A percentile compares a stretch with the other conserved stretches of the same genome.
Conservation (phyloP, 2,329 filamentous ascomycete genomes). For the Diaporthe capsici region DNA sequence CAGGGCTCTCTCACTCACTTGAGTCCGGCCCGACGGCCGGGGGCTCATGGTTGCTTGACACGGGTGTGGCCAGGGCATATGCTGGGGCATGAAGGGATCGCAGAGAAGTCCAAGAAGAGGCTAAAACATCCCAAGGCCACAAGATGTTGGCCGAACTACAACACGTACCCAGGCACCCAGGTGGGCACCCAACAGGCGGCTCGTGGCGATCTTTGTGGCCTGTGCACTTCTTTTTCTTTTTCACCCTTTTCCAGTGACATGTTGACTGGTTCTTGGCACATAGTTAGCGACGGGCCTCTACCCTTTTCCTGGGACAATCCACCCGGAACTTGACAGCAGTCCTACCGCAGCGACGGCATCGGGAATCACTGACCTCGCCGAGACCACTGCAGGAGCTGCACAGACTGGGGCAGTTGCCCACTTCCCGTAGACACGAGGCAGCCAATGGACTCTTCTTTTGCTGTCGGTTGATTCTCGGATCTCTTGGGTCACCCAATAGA, state of each 20-base stretch:
- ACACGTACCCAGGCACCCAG: not conserved
- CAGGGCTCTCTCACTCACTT: conserved; percentile 27
- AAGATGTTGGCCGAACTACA: not conserved
- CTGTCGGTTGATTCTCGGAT: conserved; percentile 7
- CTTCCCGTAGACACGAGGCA: conserved; percentile 5
- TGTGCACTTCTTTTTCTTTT: not conserved
- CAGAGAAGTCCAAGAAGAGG: conserved; percentile 20
- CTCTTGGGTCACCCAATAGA: not conserved
- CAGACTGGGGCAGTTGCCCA: conserved; percentile 17
- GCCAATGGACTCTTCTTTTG: not conserved
- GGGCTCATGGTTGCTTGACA: conserved; percentile 13
- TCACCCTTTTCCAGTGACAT: not conserved
- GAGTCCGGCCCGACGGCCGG: conserved; percentile 24
- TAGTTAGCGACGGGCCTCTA: not conserved
- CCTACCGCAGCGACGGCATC: not conserved
- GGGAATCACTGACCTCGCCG: conserved; percentile 22
- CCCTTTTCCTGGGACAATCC: not conserved
- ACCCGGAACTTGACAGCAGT: not conserved
- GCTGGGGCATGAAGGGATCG: conserved; percentile 2
- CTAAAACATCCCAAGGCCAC: conserved; percentile 35
- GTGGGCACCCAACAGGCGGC: conserved; percentile 14
- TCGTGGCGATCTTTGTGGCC: conserved; percentile 24
- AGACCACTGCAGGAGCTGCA: conserved; percentile 15
- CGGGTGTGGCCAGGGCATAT: not conserved
- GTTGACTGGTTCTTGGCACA: conserved; percentile 6